Evolutionary conservation across 108 stramenopile genomes (phyloP), one percentile per base, ranked within the genome.

Genomic region (Nitzschia palea): DNA sequence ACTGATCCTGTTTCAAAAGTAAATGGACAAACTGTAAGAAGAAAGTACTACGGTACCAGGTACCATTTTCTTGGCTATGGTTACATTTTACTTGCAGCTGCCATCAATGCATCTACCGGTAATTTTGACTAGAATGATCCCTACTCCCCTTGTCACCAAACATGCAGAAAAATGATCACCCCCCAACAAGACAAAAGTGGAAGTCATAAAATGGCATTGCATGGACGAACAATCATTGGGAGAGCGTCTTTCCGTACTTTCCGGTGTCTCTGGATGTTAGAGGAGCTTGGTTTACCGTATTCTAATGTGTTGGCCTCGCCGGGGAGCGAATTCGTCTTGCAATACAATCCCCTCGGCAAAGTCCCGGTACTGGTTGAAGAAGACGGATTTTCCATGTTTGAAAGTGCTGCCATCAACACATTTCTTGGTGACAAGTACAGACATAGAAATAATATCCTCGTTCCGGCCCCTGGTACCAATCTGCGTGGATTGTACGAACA

Each of bases 251-350:
- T 73, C 53, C 75, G 91, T 2, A 75, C 88, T 25, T 90, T 90
- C 63, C 88, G 91, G 1, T 83, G 84, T 56, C 37, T 83, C 9
- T 93, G 91, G 91, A 90, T 93, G 89, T 72, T 93, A n/a, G 85
- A 93, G 74, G 88, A 93, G 68, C 64, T 90, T 17, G 67, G 72
- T 0, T 29, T 81, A 0, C 60, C 74, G 1, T 86, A 81, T 62
- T 40, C 70, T 1, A 35, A 71, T 33, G 44, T 83, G 35, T 33
- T 34, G 4, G 79, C 77, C 31, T 32, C 36, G 23, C 88, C 82
- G 10, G 77, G 74, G 52, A 73, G 76, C 9, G 40, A 51, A 37
- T 34, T 33, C 17, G 79, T 77, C 15, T 70, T 62, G 29, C n/a
- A 48, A 20, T 64, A 79, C 58, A 84, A 87, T 72, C 86, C 86